Evolutionary conservation across 2,329 filamentous ascomycete genomes (phyloP).

Genomic region (Sporothrix euskadiensis): DNA sequence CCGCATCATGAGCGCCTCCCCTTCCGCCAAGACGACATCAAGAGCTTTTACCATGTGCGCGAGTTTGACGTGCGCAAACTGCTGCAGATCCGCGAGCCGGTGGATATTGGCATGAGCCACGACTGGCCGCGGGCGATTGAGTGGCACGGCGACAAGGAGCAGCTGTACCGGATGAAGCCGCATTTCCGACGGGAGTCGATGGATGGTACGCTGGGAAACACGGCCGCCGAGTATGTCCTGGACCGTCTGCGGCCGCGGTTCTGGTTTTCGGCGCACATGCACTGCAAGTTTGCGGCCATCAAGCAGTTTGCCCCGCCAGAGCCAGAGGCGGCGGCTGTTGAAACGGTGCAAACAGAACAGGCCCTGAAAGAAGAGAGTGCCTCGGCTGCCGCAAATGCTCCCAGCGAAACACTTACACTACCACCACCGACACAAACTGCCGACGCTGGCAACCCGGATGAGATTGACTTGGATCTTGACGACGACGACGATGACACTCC

Average conservation of each 20-base stretch:
- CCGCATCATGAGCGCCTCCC: constrained; percentile 83
- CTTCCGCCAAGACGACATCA: constrained; percentile 74
- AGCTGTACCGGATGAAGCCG: constrained; percentile 71
- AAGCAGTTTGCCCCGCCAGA: constrained; percentile 51
- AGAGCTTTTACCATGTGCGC: constrained; percentile 83
- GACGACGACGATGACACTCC: constrained; percentile 46
- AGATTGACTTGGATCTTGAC: constrained; percentile 69
- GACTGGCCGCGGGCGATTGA: constrained; percentile 92
- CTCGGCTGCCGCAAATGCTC: background rate
- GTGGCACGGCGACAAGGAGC: constrained; percentile 67
- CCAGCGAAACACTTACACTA: background rate
- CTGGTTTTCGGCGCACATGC: constrained; percentile 94
- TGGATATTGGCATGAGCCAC: constrained; percentile 90
- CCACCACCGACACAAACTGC: constrained; percentile 21
- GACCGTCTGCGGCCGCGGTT: constrained; percentile 77
- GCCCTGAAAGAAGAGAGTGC: background rate
- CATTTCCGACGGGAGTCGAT: constrained; percentile 74
- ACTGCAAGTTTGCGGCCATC: constrained; percentile 79
- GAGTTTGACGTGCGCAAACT: constrained; percentile 91
- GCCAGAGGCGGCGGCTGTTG: constrained; percentile 34
- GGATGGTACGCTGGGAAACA: constrained; percentile 73
- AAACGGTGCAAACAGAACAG: constrained; percentile 28
- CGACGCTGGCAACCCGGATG: constrained; percentile 57
- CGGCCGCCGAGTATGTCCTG: constrained; percentile 77
- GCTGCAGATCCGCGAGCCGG: constrained; percentile 77